Evolutionary conservation across 2,329 filamentous ascomycete species (phyloP), one percentile per base, ranked within the genome.

Genomic region (Neofusicoccum parvum): DNA sequence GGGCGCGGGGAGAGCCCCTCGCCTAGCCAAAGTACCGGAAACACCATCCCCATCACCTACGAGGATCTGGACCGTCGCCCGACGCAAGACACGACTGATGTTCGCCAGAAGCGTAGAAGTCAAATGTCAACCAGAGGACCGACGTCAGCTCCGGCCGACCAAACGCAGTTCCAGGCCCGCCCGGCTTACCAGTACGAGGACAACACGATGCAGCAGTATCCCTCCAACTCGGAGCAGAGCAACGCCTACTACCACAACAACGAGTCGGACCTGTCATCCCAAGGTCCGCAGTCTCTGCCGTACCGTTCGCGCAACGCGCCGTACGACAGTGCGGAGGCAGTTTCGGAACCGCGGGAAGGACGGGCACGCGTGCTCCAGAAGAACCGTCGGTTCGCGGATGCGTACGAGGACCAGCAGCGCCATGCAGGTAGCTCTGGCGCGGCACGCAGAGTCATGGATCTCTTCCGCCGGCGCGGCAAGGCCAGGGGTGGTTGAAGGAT

Each of bases 361-460:
- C 67, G 34, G 48, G 81, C 72, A 67, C 83, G 62, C 17, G 87
- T 92, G 11, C 81, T 95, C 51, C 91, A 95, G 73, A 97, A 96
- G 76, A 93, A 94, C 79, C 88, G 93, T 65, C 89, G 87, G 69
- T 97, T 99, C 71, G 89, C 87, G 1, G 93, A 97, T 72, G 92
- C 91, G 1, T 97, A 96, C 75, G 92, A 97, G 67, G 86, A 88
- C 68, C 90, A 92, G 41, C 54, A 67, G 51, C 51, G 64, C 48
- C 89, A 93, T 73, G 89, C 89, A 37, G 94, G 94, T 50, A 96
- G 91, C 77, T 94, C 89, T 69, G 92, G 92, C 65, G 91, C 93
- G 3, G 93, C 94, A 14, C 90, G 94, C 76, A 89, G 92, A 75
- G 95, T 99, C 45, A 98, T 99, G 94, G 94, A 99, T 80, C 97